Evolutionary conservation across 441 rosid species (phyloP), one percentile per base, ranked within the genome.

Genomic region (Raphanus hybrid): DNA sequence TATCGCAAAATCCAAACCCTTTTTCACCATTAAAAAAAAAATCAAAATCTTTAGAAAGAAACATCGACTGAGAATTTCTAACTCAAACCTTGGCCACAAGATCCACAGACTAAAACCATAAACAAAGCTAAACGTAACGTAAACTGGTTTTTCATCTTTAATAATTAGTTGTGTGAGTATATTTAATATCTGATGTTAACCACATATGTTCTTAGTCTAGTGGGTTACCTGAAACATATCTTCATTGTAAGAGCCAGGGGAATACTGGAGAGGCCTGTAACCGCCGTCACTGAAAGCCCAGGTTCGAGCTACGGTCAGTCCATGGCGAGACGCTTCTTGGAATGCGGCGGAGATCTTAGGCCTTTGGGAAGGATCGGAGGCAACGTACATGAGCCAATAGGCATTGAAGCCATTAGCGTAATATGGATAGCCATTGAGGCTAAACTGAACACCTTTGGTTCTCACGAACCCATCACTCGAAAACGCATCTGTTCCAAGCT

Each of bases 241-340:
- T 3, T 92, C 91, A 77, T 91, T 91, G 80, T 95, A 95, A 81
- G 90, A 85, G 65, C 98, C 99, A 64, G 99, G 99, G 20, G 93
- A 78, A 71, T 64, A 79, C 86, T 95, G 99, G 9, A 95, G 86
- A 67, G 99, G 88, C 57, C 92, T 82, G 67, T 87, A 95, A 59
- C 98, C 99, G 29, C 96, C 99, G 58, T 95, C 99, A 69, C 96
- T 95, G 74, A 95, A 95, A 57, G 97, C 98, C 99, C 99, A 95
- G 62, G 98, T 90, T 81, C 99, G 86, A 48, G 91, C 94, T 5
- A 95, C 86, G 0, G 96, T 81, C 75, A 93, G 89, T 50, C 96
- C 96, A 79, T 85, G 96, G 65, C 74, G 66, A 18, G 92, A 69
- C 9, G 99, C 98, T 48, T 95, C 90, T 5, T 76, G 90, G 41